A percentile compares a stretch with the other conserved stretches of the same genome.
Evolutionary conservation across 2,329 filamentous ascomycete species (phyloP).

Genomic region (Botrytis pseudocinerea): DNA sequence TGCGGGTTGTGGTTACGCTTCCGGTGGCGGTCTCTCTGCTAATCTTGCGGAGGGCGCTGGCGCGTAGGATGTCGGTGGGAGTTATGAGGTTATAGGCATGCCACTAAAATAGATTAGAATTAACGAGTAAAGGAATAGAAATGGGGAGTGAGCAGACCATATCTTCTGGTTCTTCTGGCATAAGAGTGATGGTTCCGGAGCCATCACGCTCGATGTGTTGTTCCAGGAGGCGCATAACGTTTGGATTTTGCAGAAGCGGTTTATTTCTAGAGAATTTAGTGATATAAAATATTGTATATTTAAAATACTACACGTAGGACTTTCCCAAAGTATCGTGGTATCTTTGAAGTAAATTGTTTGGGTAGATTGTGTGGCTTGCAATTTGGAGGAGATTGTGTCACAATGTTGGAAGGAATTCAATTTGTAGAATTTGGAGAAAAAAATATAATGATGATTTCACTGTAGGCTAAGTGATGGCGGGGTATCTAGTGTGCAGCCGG

Average conservation of each 20-base stretch:
- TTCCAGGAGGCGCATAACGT: slow-evolving; percentile 65
- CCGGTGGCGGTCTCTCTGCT: slow-evolving; percentile 59
- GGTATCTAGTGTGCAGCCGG: not conserved
- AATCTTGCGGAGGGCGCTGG: slow-evolving; percentile 66
- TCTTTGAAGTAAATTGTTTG: not conserved
- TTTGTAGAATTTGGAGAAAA: not conserved
- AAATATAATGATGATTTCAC: not conserved
- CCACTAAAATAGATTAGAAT: slow-evolving; percentile 52
- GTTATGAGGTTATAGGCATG: slow-evolving; percentile 74
- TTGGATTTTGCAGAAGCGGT: not conserved
- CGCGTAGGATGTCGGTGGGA: slow-evolving; percentile 62
- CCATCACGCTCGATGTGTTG: slow-evolving; percentile 66
- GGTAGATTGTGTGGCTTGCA: not conserved
- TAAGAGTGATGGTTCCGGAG: slow-evolving; percentile 64
- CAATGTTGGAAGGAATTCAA: not conserved
- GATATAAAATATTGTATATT: not conserved
- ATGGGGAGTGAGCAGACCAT: slow-evolving; percentile 54
- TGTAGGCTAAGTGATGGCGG: not conserved
- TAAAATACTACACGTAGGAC: not conserved
- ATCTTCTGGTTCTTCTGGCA: slow-evolving; percentile 73
- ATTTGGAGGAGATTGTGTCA: not conserved
- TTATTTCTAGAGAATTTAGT: not conserved
- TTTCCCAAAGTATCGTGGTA: not conserved
- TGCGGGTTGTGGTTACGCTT: slow-evolving; percentile 60
- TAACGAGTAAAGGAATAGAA: not conserved